Evolutionary conservation across 768 basidiomycete species (phyloP).

Genomic region (Agrocybe pediades): DNA sequence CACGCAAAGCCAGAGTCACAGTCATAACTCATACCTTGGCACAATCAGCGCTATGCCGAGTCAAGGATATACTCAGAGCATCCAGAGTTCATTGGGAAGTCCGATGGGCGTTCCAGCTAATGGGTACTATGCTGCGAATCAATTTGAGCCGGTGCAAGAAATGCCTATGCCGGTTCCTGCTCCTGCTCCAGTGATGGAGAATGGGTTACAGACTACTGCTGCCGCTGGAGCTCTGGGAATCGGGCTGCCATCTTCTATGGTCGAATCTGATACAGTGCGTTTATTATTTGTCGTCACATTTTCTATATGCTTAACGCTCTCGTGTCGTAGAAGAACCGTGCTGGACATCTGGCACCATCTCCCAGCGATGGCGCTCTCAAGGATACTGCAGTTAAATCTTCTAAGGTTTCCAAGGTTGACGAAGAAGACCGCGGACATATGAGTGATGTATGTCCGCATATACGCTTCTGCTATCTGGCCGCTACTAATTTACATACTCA

Average conservation of each 20-base stretch:
- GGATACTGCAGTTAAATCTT: constrained; percentile 36
- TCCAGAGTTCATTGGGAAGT: constrained; percentile 46
- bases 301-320: background rate
- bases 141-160: constrained; percentile 11
- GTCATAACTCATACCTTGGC: constrained; percentile 46
- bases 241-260: constrained; percentile 12
- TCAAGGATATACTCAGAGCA: constrained; percentile 31
- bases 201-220: constrained; percentile 1
- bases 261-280: constrained; percentile 5
- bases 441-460: constrained; percentile 62
- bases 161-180: too few species aligned
- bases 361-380: constrained; percentile 64
- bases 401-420: constrained; percentile 31
- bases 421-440: constrained; percentile 56
- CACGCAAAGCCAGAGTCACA: constrained; percentile 43
- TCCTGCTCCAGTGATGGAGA: background rate
- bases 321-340: constrained; percentile 39
- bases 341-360: constrained; percentile 54
- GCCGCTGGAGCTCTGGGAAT: constrained; percentile 19
- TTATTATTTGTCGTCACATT: background rate
- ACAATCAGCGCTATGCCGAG: constrained; percentile 15
- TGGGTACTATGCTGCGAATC: constrained; percentile 13
- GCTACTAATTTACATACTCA: background rate
- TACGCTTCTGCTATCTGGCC: background rate
- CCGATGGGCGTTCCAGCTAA: constrained; percentile 23